Evolutionary conservation across 164 flowering plant species (phyloP).

Genomic region (Kalanchoe fedtschenkoi): DNA sequence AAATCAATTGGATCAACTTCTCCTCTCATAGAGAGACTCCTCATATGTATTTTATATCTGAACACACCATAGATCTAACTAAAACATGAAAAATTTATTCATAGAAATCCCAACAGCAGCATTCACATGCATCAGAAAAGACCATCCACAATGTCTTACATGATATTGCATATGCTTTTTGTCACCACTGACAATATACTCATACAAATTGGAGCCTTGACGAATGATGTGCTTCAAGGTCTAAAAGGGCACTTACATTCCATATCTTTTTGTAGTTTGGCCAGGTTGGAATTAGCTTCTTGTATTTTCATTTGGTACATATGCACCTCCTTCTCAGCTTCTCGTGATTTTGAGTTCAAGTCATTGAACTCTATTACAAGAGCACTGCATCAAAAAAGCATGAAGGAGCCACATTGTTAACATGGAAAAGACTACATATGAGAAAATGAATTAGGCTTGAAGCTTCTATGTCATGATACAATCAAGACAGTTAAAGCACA

Average conservation of each 20-base stretch:
- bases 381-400: conserved; percentile 29
- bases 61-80: too few species aligned
- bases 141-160: neutral
- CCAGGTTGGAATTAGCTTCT: conserved; percentile 45
- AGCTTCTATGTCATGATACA: neutral
- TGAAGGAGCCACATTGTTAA: neutral
- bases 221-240: neutral
- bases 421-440: neutral
- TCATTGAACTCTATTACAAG: conserved; percentile 61
- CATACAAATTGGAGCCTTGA: neutral
- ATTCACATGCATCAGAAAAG: neutral
- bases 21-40: neutral
- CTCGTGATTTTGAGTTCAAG: conserved; percentile 58
- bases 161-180: neutral
- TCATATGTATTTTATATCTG: too few species aligned
- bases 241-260: conserved; percentile 44
- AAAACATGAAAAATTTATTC: too few species aligned
- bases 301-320: conserved; percentile 62
- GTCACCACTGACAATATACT: neutral
- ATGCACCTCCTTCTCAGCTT: conserved; percentile 86
- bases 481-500: neutral
- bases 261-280: conserved; percentile 62
- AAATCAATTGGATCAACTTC: neutral
- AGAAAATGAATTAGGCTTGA: neutral
- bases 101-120: neutral